A percentile compares a stretch with the other conserved stretches of the same genome.
These are phyloP conservation scores for Achaetomium macrosporum DNA, from an alignment of 2,329 filamentous ascomycete species.

Conservation along the genomic window DNA sequence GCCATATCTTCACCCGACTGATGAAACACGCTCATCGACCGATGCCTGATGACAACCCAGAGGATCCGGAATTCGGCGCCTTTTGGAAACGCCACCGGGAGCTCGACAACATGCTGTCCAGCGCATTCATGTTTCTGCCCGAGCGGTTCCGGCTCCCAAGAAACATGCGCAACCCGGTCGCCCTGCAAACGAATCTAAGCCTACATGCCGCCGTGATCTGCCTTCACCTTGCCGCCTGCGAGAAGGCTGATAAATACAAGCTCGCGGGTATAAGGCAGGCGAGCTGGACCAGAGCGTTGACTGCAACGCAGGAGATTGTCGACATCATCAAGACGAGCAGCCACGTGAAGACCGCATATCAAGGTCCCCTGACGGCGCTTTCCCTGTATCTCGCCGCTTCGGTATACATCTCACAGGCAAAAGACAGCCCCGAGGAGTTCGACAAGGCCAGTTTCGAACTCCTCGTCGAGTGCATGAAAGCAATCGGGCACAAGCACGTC, in stretches of 20 bases:
- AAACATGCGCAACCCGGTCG: slow-evolving; percentile 62
- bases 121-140: slow-evolving; percentile 72
- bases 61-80: slow-evolving; percentile 65
- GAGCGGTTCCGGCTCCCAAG: slow-evolving; percentile 65
- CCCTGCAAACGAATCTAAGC: slow-evolving; percentile 80
- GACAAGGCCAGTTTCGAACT: slow-evolving; percentile 59
- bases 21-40: slow-evolving; percentile 73
- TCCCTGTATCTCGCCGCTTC: slow-evolving; percentile 80
- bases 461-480: slow-evolving; percentile 70
- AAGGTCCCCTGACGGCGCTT: slow-evolving; percentile 73
- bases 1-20: slow-evolving; percentile 75
- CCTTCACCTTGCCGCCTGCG: slow-evolving; percentile 81
- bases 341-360: slow-evolving; percentile 59
- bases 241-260: slow-evolving; percentile 69
- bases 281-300: slow-evolving; percentile 67
- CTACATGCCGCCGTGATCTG: slow-evolving; percentile 85
- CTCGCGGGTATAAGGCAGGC: slow-evolving; percentile 61
- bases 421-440: slow-evolving; percentile 49
- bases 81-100: slow-evolving; percentile 84
- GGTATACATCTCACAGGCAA: slow-evolving; percentile 75
- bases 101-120: slow-evolving; percentile 74
- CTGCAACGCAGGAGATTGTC: slow-evolving; percentile 77
- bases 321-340: slow-evolving; percentile 75
- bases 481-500: slow-evolving; percentile 64
- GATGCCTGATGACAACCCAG: slow-evolving; percentile 62